Evolutionary conservation across 2,329 filamentous ascomycete genomes (phyloP).

Genomic region (Monosporascus ibericus): DNA sequence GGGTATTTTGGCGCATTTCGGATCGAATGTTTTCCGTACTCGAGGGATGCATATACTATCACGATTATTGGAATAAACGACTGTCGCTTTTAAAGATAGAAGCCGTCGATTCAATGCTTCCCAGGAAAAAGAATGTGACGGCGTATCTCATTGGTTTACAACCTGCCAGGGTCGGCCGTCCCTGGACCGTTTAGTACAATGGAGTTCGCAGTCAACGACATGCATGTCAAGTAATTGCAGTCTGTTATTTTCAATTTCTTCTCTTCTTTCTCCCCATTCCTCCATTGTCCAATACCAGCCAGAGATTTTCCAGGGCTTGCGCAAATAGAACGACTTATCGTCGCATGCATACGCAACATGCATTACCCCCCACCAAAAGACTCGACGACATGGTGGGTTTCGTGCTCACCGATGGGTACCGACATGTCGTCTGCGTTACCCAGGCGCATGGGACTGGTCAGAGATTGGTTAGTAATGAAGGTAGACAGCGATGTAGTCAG

Average conservation of each 20-base stretch:
- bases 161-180: background rate
- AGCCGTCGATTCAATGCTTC: background rate
- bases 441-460: constrained; percentile 9
- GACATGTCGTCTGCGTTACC: constrained; percentile 17
- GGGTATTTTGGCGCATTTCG: background rate
- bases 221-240: background rate
- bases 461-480: background rate
- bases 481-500: background rate
- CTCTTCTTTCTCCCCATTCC: background rate
- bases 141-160: background rate
- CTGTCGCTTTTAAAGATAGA: background rate
- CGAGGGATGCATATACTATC: background rate
- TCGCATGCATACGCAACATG: constrained; percentile 1
- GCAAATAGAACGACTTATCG: background rate
- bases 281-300: background rate
- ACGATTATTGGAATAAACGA: background rate
- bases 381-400: constrained; percentile 11
- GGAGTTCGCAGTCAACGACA: background rate
- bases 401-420: constrained; percentile 21
- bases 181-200: background rate
- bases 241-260: background rate
- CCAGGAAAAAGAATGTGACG: background rate
- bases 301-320: background rate
- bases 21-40: background rate
- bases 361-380: constrained; percentile 2